Base-by-base conservation (phyloP, 495 filamentous ascomycete genomes). In the Thermothielavioides terrestris region DNA sequence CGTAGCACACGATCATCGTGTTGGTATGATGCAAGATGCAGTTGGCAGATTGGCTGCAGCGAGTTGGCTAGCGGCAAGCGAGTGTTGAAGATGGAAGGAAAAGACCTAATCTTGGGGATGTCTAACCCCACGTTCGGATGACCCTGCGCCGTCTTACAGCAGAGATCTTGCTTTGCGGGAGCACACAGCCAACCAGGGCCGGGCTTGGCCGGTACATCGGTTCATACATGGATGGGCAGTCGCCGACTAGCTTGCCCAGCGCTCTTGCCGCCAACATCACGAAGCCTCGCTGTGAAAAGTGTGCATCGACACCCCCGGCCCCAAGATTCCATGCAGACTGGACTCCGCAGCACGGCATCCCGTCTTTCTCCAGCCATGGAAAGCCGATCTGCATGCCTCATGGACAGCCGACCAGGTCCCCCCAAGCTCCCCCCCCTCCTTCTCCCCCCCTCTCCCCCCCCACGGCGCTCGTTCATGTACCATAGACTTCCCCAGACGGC, bases 131-230 rank as follows among this genome's bases (percentile, higher is more conserved):
- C n/a, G 7, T 15, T 6, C 43, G 30, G 43, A 25, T 17, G 36
- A 37, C 32, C 43, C 43, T 32, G 43, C 45, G 45, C 45, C 31
- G n/a, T n/a, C n/a, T n/a, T n/a, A n/a, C n/a, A 42, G n/a, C 4
- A 20, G 26, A 46, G 43, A 26, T 36, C 31, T 46, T 18, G 31
- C 31, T 11, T n/a, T 34, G 45, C 25, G 32, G 21, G 10, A 37
- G n/a, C 23, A 50, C 25, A 25, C 44, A 54, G 43, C 43, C 42
- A 52, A 52, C 50, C 42, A 26, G 50, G 36, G n/a, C 50, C 50
- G 42, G 50, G 36, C 25, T 35, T n/a, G n/a, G n/a, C n/a, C n/a
- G n/a, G n/a, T n/a, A n/a, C n/a, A n/a, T n/a, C n/a, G n/a, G n/a
- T n/a, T n/a, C n/a, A n/a, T n/a, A n/a, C n/a, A n/a, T n/a, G n/a